Conservation (phyloP, 164 flowering plant genomes). For the Annona squamosa region DNA sequence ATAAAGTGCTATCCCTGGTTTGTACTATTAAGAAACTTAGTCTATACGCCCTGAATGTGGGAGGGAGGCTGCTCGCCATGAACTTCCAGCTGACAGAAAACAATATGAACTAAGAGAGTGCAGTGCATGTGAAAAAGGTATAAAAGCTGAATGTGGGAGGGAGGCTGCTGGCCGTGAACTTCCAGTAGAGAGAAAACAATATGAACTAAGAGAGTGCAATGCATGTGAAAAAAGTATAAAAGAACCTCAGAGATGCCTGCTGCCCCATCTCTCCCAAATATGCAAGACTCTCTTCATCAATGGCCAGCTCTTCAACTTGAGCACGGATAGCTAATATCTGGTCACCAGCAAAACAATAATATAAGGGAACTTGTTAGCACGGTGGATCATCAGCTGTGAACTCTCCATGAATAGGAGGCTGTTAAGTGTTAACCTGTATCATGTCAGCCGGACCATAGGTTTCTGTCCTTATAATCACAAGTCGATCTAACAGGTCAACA, state of each 20-base stretch:
- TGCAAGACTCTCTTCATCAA: conserved; percentile 90
- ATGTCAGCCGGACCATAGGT: conserved; percentile 85
- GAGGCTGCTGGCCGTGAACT: neutral
- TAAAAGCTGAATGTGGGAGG: neutral
- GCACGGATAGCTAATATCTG: conserved; percentile 92
- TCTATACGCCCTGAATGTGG: neutral
- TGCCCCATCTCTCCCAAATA: conserved; percentile 83
- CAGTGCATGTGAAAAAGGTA: neutral
- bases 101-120: neutral
- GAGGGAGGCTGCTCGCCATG: neutral
- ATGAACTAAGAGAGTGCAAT: neutral
- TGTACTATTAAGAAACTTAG: too few relatives aligned
- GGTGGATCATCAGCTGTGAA: neutral
- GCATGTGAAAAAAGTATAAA: neutral
- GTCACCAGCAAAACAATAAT: conserved; percentile 2
- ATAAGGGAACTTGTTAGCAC: neutral
- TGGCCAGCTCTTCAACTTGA: conserved; percentile 72
- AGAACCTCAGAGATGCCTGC: conserved; percentile 77
- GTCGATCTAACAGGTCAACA: conserved; percentile 83
- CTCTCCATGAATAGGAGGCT: neutral
- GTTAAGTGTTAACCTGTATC: conserved; percentile 62
- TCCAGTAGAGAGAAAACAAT: neutral
- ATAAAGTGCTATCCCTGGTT: too few relatives aligned
- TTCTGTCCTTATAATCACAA: conserved; percentile 79
- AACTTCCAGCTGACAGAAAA: neutral